Conservation (phyloP, 371 early-diverging fungal species). For the Lichtheimia hyalospora region DNA sequence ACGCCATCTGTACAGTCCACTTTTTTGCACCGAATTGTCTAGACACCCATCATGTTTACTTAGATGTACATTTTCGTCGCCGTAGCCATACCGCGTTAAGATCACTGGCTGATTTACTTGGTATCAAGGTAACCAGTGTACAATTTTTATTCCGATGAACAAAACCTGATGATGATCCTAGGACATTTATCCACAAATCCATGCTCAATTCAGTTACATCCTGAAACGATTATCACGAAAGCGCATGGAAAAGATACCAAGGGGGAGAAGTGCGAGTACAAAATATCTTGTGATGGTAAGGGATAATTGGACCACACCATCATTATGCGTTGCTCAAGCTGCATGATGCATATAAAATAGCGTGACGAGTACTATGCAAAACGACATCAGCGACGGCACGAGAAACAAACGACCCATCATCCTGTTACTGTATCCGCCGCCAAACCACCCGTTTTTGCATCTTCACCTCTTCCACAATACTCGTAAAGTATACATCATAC, state of each 20-base stretch:
- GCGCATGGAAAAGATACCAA: conserved; percentile 42
- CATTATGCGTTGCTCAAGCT: no score
- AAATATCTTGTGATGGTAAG: conserved; percentile 35
- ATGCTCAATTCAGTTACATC: conserved; percentile 55
- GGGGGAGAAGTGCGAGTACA: conserved; percentile 40
- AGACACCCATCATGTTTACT: no score
- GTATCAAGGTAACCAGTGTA: conserved; percentile 31
- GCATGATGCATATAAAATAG: no score
- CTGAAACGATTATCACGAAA: conserved; percentile 48
- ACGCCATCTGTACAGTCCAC: not conserved
- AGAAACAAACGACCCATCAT: no score
- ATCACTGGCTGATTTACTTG: conserved; percentile 51
- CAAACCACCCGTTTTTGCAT: no score
- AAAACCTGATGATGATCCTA: conserved; percentile 7
- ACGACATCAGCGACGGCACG: no score
- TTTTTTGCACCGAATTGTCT: not conserved
- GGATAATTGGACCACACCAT: no score
- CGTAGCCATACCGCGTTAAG: conserved; percentile 49
- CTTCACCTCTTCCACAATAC: no score
- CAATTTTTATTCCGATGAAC: not conserved
- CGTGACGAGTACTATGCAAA: no score
- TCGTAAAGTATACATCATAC: no score
- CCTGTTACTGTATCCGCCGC: no score
- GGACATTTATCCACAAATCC: conserved; percentile 55
- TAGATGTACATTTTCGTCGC: conserved; percentile 53